Conservation (phyloP, 2,329 filamentous ascomycete species). For the Fusarium coffeatum region DNA sequence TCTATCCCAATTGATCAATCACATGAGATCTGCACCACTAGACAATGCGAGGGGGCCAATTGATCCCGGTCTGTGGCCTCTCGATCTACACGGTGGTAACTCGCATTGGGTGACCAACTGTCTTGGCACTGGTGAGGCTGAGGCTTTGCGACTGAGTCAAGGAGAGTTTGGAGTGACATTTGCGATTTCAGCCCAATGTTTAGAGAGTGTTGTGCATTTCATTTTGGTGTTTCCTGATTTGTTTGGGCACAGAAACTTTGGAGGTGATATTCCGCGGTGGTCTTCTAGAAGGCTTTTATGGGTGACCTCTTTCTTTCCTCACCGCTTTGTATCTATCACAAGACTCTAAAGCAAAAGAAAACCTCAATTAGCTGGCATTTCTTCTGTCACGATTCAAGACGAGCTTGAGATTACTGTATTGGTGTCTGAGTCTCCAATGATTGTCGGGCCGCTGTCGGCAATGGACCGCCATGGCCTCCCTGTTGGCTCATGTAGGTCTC, state of each 20-base stretch:
- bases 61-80: neutral
- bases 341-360: neutral
- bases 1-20: neutral
- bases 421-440: no score
- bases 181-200: neutral
- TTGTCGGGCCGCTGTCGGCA: neutral
- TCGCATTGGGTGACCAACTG: neutral
- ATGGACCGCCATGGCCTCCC: neutral
- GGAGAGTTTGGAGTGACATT: constrained; percentile 5
- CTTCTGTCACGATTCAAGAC: neutral
- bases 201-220: neutral
- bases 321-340: neutral
- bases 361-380: neutral
- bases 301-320: neutral
- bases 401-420: neutral
- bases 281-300: neutral
- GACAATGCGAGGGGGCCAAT: neutral
- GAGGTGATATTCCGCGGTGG: neutral
- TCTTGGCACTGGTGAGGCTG: constrained; percentile 19
- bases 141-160: constrained; percentile 20
- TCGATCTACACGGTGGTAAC: neutral
- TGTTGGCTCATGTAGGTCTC: neutral
- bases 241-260: neutral
- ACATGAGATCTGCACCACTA: neutral
- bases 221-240: neutral